Evolutionary conservation across 1,284 basidiomycete genomes (phyloP).

Genomic region (Cryptococcus neoformans): DNA sequence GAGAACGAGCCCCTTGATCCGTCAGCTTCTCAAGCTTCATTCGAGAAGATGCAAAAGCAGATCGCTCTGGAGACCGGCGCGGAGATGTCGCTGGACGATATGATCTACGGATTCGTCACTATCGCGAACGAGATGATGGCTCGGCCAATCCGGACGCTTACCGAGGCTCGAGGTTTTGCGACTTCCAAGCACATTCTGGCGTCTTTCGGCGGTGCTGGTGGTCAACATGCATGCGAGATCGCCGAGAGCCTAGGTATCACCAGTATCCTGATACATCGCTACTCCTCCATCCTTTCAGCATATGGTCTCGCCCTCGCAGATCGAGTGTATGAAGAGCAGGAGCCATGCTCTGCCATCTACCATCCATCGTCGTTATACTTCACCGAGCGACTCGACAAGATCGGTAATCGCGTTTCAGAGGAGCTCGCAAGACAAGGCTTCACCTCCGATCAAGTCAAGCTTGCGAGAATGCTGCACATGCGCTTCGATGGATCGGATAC

Average conservation of each 20-base stretch:
- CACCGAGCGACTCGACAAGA: slow-evolving; percentile 1
- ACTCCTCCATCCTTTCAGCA: slow-evolving; percentile 41
- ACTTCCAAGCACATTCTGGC: slow-evolving; percentile 31
- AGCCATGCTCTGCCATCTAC: slow-evolving; percentile 25
- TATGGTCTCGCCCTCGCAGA: slow-evolving; percentile 43
- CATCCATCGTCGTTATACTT: too few relatives aligned
- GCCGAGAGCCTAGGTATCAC: slow-evolving; percentile 33
- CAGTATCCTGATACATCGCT: slow-evolving; percentile 34
- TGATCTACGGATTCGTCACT: slow-evolving; percentile 34
- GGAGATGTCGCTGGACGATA: slow-evolving; percentile 28
- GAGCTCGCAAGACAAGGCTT: slow-evolving; percentile 80
- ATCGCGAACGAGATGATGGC: slow-evolving; percentile 43
- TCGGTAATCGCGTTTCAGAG: slow-evolving; percentile 54
- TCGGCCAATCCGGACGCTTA: slow-evolving; percentile 16
- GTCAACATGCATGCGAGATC: slow-evolving; percentile 39
- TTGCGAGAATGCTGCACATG: slow-evolving; percentile 56
- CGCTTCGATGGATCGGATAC: slow-evolving; percentile 36
- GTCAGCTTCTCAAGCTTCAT: slow-evolving; percentile 40
- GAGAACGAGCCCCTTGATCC: slow-evolving; percentile 53
- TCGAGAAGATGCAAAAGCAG: slow-evolving; percentile 46
- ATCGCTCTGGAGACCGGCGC: slow-evolving; percentile 42
- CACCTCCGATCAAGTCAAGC: slow-evolving; percentile 61
- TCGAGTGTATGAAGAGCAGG: slow-evolving; percentile 31
- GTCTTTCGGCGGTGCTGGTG: slow-evolving; percentile 44
- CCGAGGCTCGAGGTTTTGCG: slow-evolving; percentile 38